These are phyloP conservation scores for Fragaria ananassa DNA, from an alignment of 306 rosid genomes.

Conservation along the genomic window DNA sequence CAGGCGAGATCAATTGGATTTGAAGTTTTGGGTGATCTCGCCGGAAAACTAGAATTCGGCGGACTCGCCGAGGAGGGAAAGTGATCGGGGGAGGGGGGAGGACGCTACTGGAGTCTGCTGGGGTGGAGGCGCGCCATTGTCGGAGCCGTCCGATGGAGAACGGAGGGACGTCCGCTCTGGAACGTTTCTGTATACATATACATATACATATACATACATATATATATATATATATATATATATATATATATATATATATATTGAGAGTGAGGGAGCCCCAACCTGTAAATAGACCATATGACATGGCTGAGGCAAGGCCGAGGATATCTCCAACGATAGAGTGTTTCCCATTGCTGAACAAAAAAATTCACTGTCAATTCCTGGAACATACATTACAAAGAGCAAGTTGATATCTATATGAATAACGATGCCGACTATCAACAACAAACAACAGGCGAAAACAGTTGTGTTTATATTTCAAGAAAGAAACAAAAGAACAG, in stretches of 20 bases:
- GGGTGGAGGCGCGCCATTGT: no score
- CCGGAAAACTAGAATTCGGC: no score
- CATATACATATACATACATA: no score
- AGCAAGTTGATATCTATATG: slow-evolving; percentile 26
- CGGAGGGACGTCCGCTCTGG: no score
- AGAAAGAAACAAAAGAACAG: slow-evolving; percentile 6
- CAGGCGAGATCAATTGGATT: no score
- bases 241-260: background rate
- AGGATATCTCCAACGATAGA: slow-evolving; percentile 81
- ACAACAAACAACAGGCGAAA: background rate
- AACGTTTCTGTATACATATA: no score
- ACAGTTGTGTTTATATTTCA: background rate
- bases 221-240: no score
- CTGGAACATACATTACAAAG: slow-evolving; percentile 33
- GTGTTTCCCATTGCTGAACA: slow-evolving; percentile 71
- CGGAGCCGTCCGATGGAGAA: no score
- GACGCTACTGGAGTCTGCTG: no score
- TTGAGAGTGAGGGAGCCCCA: slow-evolving; percentile 19
- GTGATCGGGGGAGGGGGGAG: no score
- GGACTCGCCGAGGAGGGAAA: no score
- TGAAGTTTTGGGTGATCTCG: no score
- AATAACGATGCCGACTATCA: background rate
- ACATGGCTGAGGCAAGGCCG: slow-evolving; percentile 90
- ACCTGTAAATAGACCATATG: slow-evolving; percentile 93
- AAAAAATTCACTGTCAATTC: slow-evolving; percentile 47